phyloP scores from a whole-genome alignment of 2,329 filamentous ascomycete species.

The Tympanopsis confertula region DNA sequence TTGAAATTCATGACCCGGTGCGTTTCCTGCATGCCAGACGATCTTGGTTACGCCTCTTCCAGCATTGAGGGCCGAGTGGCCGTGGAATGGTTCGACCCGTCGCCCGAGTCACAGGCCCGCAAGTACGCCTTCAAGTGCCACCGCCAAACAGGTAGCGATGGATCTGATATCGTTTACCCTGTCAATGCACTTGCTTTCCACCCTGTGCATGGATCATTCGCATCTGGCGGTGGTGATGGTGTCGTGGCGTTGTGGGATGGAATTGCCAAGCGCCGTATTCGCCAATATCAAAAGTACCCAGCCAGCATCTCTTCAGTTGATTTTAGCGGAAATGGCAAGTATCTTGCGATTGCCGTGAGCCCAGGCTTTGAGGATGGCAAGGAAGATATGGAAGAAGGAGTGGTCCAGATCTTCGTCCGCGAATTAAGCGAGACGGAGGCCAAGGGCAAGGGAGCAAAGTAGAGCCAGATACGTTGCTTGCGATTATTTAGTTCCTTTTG shows the following conservation, averaged over 20 bases:
- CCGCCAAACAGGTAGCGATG: slow-evolving; percentile 44
- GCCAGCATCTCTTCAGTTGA: slow-evolving; percentile 50
- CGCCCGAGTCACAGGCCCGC: slow-evolving; percentile 48
- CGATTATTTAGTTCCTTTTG: too few relatives aligned
- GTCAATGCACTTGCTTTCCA: slow-evolving; percentile 64
- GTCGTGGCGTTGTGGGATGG: slow-evolving; percentile 65
- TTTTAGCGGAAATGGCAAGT: slow-evolving; percentile 54
- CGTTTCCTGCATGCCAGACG: slow-evolving; percentile 63
- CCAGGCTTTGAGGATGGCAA: slow-evolving; percentile 61
- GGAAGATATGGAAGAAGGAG: slow-evolving; percentile 39
- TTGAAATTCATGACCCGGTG: slow-evolving; percentile 66
- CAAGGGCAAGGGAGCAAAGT: slow-evolving; percentile 45
- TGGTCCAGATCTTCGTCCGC: slow-evolving; percentile 50
- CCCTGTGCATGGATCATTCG: slow-evolving; percentile 53
- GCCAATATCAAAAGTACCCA: slow-evolving; percentile 56
- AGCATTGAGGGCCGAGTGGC: slow-evolving; percentile 65
- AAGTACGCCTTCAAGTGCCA: slow-evolving; percentile 74
- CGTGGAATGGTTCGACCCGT: slow-evolving; percentile 66
- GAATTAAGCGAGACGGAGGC: slow-evolving; percentile 56
- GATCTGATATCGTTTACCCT: slow-evolving; percentile 61
- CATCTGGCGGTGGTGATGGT: slow-evolving; percentile 61
- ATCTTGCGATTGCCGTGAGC: slow-evolving; percentile 54
- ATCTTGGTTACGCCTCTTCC: slow-evolving; percentile 56
- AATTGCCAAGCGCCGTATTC: slow-evolving; percentile 56
- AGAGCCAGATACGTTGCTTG: too few relatives aligned